Evolutionary conservation across 306 rosid species (phyloP), one percentile per base, ranked within the genome.

Genomic region (Lupinus albus): DNA sequence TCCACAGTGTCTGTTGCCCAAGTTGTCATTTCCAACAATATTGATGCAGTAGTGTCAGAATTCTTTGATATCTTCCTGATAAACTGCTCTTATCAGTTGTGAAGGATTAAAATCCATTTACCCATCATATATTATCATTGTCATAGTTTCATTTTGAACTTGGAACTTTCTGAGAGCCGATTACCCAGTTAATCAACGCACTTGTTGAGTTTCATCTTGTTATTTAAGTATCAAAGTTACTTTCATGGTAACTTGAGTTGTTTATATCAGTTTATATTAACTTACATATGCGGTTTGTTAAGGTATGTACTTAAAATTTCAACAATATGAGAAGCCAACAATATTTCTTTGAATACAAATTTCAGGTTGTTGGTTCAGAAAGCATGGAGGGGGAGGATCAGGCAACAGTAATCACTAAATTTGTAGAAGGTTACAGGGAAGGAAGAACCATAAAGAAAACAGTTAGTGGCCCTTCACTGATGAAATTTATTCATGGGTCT

Each of bases 301-400:
- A 18, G 47, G n/a, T 69, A 14, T 68, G 64, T 35, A 9, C 7
- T 25, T 18, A 42, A 25, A 25, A 64, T 12, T 36, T 53, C 46
- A 28, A 68, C 50, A n/a, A 61, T 52, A 0, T 41, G 20, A 64
- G 62, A 48, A 61, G 21, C 56, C 39, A 18, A 56, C 35, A 11
- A 33, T 47, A 5, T 54, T 10, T 55, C 17, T 1, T 4, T 13
- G 3, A 58, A 4, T n/a, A 46, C 21, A 39, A 58, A 36, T 60
- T 74, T 74, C 65, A 94, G 99, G 97, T 94, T 44, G 81, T 46
- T 47, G 99, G 83, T 54, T 88, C 87, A 10, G 96, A 94, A 80
- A 85, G 81, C 74, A 79, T 90, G 12, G 66, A 36, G 28, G 97
- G 76, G 17, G 88, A 85, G 68, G 92, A 94, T 74, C 90, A 86